A percentile compares a stretch with the other conserved stretches of the same genome.
These are phyloP conservation scores for Calonectria multiphialidica DNA, from an alignment of 2,329 filamentous ascomycete species.

Conservation along the genomic window DNA sequence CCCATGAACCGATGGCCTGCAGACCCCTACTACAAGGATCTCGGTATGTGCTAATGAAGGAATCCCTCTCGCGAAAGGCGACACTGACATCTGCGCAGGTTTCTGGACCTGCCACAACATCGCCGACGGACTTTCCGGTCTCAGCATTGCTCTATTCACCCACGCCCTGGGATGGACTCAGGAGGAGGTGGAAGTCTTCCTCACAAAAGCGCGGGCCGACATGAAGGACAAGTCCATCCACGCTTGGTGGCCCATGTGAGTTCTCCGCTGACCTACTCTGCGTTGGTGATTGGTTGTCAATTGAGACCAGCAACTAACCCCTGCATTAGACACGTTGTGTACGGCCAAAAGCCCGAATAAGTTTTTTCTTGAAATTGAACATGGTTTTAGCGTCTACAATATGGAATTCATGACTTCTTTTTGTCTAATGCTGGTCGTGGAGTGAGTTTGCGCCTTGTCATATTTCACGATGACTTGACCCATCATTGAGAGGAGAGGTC, in stretches of 20 bases:
- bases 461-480: neutral
- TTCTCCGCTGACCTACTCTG: neutral
- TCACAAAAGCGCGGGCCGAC: conserved; percentile 48
- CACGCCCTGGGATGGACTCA: conserved; percentile 50
- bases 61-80: neutral
- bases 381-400: neutral
- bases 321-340: conserved; percentile 34
- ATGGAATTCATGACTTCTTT: neutral
- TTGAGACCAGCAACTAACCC: neutral
- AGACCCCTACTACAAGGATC: conserved; percentile 62
- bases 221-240: conserved; percentile 51
- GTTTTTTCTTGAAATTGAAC: neutral
- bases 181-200: conserved; percentile 48
- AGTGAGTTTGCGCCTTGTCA: neutral
- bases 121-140: conserved; percentile 47
- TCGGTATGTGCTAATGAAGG: conserved; percentile 49
- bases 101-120: conserved; percentile 50
- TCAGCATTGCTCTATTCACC: conserved; percentile 55
- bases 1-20: conserved; percentile 65
- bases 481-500: neutral
- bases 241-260: conserved; percentile 54
- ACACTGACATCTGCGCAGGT: conserved; percentile 53
- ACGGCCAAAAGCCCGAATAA: conserved; percentile 39
- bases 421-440: neutral
- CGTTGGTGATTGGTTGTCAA: rapidly evolving